Conservation (phyloP, 2,329 filamentous ascomycete species). For the Claviceps sp. region DNA sequence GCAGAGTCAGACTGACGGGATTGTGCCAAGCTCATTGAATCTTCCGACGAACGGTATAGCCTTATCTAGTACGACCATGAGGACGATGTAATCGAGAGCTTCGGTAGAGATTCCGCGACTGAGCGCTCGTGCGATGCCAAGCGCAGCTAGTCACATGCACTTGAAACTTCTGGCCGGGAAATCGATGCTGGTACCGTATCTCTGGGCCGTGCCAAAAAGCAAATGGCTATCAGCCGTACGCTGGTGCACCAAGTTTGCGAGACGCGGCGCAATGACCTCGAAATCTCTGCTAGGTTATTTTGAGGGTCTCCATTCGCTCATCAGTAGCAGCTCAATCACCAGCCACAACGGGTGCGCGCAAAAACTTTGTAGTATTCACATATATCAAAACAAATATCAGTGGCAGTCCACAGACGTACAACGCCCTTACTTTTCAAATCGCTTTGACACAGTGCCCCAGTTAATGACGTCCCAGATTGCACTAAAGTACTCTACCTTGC, state of each 20-base stretch:
- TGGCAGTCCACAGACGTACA: background rate
- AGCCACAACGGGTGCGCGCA: background rate
- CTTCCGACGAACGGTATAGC: constrained; percentile 13
- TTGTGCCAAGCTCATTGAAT: constrained; percentile 22
- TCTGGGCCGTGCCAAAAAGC: background rate
- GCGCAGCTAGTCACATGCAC: background rate
- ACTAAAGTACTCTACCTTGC: constrained; percentile 90
- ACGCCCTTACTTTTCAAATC: constrained; percentile 42
- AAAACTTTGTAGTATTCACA: background rate
- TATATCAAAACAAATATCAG: background rate
- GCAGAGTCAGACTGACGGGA: constrained; percentile 20
- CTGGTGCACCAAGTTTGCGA: background rate
- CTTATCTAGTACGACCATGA: constrained; percentile 21
- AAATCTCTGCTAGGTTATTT: no score
- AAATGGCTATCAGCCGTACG: background rate
- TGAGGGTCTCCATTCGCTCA: no score
- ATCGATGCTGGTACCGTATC: background rate
- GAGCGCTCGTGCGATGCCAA: constrained; percentile 17
- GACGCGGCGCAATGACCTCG: background rate
- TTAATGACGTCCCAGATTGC: constrained; percentile 93
- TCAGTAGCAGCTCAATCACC: background rate
- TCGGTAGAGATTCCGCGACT: constrained; percentile 10
- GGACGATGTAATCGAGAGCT: constrained; percentile 17
- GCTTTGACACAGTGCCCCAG: constrained; percentile 80
- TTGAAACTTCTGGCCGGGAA: background rate